A percentile compares a stretch with the other conserved stretches of the same genome.
Evolutionary conservation across 2,329 filamentous ascomycete genomes (phyloP).

Genomic region (Karstenula rhodostoma): DNA sequence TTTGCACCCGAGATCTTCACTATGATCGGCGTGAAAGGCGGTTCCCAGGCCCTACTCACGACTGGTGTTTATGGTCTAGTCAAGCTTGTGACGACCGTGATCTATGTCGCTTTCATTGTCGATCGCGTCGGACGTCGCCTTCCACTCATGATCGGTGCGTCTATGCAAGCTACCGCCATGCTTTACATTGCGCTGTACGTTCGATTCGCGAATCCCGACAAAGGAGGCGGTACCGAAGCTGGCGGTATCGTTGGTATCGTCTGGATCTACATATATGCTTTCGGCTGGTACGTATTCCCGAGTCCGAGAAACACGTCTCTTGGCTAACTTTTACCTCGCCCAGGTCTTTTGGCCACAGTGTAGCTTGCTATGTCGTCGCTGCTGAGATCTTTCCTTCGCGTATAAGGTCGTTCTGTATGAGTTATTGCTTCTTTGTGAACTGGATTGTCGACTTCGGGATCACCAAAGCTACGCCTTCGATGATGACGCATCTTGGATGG

Average conservation of each 20-base stretch:
- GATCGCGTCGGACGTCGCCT: conserved; percentile 44
- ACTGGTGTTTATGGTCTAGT: conserved; percentile 51
- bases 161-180: conserved; percentile 42
- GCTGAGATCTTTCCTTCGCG: conserved; percentile 40
- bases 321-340: not conserved
- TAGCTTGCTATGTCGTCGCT: conserved; percentile 39
- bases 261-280: conserved; percentile 43
- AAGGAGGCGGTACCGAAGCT: conserved; percentile 41
- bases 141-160: conserved; percentile 42
- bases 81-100: conserved; percentile 41
- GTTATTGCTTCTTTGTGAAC: conserved; percentile 39
- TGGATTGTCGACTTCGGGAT: conserved; percentile 45
- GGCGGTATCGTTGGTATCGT: conserved; percentile 54
- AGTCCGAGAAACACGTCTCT: not conserved
- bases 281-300: conserved; percentile 30
- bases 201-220: not conserved
- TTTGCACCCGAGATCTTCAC: conserved; percentile 53
- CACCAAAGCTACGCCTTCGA: conserved; percentile 41
- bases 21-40: conserved; percentile 44
- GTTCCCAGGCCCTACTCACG: conserved; percentile 41
- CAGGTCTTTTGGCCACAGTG: conserved; percentile 36
- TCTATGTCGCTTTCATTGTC: conserved; percentile 45
- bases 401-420: conserved; percentile 36
- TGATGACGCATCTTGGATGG: conserved; percentile 50
- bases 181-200: conserved; percentile 37